phyloP scores from a whole-genome alignment of 805 yeast genomes.

The Saturnispora quitensis region DNA sequence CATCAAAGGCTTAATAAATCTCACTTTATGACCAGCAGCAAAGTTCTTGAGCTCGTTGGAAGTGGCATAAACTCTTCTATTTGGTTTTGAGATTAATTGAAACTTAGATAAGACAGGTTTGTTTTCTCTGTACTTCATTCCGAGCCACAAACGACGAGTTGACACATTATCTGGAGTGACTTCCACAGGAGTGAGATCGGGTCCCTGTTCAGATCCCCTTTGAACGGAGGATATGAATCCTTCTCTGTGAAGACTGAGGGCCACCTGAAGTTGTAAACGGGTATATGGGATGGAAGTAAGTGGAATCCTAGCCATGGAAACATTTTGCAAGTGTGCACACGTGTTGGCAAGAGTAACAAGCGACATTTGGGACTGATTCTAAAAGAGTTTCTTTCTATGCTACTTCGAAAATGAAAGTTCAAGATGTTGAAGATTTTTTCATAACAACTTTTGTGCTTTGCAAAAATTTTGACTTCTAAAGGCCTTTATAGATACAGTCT shows the following conservation, averaged over 20 bases:
- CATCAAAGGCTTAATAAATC: conserved; percentile 69
- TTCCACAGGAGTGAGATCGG: conserved; percentile 66
- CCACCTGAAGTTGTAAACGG: conserved; percentile 72
- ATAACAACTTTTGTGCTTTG: neutral
- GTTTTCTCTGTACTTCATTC: conserved; percentile 77
- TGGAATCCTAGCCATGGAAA: conserved; percentile 63
- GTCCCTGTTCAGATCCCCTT: conserved; percentile 77
- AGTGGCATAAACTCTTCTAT: conserved; percentile 57
- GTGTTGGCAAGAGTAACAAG: conserved; percentile 74
- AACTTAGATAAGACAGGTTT: conserved; percentile 67
- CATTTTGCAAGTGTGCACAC: conserved; percentile 85
- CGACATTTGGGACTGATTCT: conserved; percentile 50
- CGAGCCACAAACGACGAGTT: conserved; percentile 84
- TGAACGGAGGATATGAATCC: conserved; percentile 82
- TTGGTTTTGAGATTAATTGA: conserved; percentile 75
- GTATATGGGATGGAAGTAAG: conserved; percentile 78
- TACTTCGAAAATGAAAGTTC: neutral
- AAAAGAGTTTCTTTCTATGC: neutral
- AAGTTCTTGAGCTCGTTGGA: conserved; percentile 59
- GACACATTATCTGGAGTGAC: conserved; percentile 82
- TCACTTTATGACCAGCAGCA: conserved; percentile 66
- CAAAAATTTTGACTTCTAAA: neutral
- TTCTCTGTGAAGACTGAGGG: conserved; percentile 78
- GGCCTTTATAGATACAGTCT: too few relatives aligned
- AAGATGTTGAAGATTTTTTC: neutral